phyloP scores from a whole-genome alignment of 345 rosid species.

The Firmiana major region DNA sequence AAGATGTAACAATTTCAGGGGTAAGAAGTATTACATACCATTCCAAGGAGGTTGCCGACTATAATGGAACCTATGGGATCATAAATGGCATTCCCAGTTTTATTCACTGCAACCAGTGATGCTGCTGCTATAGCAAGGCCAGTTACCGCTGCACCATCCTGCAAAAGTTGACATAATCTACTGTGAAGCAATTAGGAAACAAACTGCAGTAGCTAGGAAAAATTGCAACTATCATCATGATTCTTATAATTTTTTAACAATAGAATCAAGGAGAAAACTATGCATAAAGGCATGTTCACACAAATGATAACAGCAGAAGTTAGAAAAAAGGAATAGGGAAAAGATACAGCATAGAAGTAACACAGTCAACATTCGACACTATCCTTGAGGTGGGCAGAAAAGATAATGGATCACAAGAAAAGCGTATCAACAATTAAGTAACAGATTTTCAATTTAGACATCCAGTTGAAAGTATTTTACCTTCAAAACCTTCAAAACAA shows the following conservation, averaged over 20 bases:
- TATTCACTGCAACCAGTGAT: slow-evolving; percentile 79
- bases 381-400: background rate
- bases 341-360: background rate
- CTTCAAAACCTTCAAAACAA: background rate
- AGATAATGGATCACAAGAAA: background rate
- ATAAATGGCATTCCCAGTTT: slow-evolving; percentile 84
- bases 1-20: background rate
- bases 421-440: background rate
- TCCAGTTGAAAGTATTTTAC: background rate
- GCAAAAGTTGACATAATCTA: slow-evolving; percentile 24
- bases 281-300: background rate
- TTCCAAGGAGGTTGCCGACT: slow-evolving; percentile 90
- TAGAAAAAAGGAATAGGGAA: background rate
- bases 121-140: slow-evolving; percentile 92
- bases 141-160: slow-evolving; percentile 99
- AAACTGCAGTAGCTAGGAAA: background rate
- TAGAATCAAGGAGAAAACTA: background rate
- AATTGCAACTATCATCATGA: background rate
- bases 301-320: background rate
- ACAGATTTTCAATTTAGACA: background rate
- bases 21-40: slow-evolving; percentile 43
- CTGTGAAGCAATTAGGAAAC: background rate
- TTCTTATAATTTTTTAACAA: background rate
- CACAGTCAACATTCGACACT: background rate
- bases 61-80: slow-evolving; percentile 93